phyloP scores from a whole-genome alignment of 164 flowering plant genomes.

The Vitis amurensis region DNA sequence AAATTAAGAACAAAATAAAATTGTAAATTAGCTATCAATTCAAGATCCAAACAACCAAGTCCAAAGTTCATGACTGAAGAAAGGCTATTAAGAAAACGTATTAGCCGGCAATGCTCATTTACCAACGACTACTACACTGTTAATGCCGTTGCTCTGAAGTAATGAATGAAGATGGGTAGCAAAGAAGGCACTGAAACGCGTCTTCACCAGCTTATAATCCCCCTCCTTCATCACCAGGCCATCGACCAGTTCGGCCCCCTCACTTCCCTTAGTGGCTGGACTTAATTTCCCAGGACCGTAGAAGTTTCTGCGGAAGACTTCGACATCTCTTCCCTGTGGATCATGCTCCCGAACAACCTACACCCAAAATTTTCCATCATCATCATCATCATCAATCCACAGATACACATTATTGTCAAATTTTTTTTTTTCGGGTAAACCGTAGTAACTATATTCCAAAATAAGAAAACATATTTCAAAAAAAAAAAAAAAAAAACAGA shows the following conservation, averaged over 20 bases:
- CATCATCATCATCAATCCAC: background rate
- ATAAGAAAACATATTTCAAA: background rate
- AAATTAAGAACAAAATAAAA: background rate
- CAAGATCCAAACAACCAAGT: background rate
- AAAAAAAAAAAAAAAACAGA: no score
- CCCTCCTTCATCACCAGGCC: slow-evolving; percentile 71
- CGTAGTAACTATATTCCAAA: background rate
- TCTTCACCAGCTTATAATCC: slow-evolving; percentile 90
- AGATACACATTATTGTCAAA: background rate
- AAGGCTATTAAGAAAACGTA: background rate
- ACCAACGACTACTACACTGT: slow-evolving; percentile 66
- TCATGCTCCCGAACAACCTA: slow-evolving; percentile 99
- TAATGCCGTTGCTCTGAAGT: slow-evolving; percentile 58
- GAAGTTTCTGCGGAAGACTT: slow-evolving; percentile 67
- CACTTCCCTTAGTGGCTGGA: slow-evolving; percentile 65
- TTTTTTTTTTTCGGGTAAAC: background rate
- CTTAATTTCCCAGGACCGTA: slow-evolving; percentile 55
- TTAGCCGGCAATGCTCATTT: slow-evolving; percentile 13
- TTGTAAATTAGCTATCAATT: background rate
- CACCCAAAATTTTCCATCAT: background rate
- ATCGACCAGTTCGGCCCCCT: slow-evolving; percentile 81
- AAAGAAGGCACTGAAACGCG: slow-evolving; percentile 93
- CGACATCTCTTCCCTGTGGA: slow-evolving; percentile 86
- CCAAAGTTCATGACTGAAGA: background rate
- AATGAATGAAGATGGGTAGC: slow-evolving; percentile 80